phyloP scores from a whole-genome alignment of 768 basidiomycete genomes.

The Vishniacozyma victoriae region DNA sequence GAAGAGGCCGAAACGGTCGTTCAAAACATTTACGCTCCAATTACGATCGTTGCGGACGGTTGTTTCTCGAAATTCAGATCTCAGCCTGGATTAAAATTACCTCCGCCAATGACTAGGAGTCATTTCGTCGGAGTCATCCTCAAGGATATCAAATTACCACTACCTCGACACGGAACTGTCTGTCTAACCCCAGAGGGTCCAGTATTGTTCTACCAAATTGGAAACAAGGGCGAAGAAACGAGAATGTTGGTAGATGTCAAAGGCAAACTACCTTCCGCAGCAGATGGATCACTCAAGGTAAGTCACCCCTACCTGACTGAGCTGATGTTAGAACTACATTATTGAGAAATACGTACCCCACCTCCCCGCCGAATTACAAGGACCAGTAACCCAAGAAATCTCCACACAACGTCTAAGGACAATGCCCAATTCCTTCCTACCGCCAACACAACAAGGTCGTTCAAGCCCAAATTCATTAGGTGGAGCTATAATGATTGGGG shows the following conservation, averaged over 20 bases:
- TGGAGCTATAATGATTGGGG: conserved; percentile 69
- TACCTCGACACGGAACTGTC: conserved; percentile 60
- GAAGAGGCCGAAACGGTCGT: conserved; percentile 9
- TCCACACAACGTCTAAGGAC: conserved; percentile 71
- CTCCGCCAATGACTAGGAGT: conserved; percentile 53
- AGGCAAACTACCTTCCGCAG: conserved; percentile 62
- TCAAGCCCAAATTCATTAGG: conserved; percentile 48
- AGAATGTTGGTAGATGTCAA: conserved; percentile 90
- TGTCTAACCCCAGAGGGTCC: conserved; percentile 78
- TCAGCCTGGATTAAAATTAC: conserved; percentile 12
- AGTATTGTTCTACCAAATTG: conserved; percentile 89
- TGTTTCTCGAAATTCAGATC: conserved; percentile 87
- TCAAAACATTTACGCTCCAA: conserved; percentile 61
- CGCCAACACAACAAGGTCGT: conserved; percentile 61
- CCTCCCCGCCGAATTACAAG: conserved; percentile 67
- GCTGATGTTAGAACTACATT: conserved; percentile 59
- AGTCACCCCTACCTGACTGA: conserved; percentile 22
- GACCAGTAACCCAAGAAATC: conserved; percentile 62
- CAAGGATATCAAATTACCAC: conserved; percentile 58
- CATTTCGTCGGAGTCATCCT: conserved; percentile 83
- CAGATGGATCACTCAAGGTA: conserved; percentile 62
- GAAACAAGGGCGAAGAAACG: conserved; percentile 63
- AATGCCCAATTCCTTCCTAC: conserved; percentile 95
- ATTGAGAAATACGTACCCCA: conserved; percentile 67
- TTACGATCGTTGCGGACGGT: conserved; percentile 87